phyloP scores from a whole-genome alignment of 441 rosid species.

The Erysimum cheiri region DNA sequence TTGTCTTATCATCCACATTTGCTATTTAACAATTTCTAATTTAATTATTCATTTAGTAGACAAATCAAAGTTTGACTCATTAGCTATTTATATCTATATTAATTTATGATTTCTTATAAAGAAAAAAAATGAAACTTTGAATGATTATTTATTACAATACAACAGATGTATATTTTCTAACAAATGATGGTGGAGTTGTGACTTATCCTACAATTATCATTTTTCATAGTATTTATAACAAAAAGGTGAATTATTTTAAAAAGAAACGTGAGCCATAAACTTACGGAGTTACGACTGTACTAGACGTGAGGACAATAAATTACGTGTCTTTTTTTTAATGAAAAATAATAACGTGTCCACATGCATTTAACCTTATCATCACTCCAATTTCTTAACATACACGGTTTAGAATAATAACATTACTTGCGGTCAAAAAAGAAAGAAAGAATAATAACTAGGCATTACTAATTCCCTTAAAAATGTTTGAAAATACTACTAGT shows the following conservation, averaged over 20 bases:
- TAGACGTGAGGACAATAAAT: constrained; percentile 41
- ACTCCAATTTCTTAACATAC: not conserved
- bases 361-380: constrained; percentile 15
- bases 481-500: too few species aligned
- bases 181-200: not conserved
- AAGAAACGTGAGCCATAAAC: constrained; percentile 30
- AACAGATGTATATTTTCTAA: not conserved
- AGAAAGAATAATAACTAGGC: not conserved
- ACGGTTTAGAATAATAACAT: not conserved
- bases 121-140: constrained; percentile 4
- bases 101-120: constrained; percentile 5
- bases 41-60: not conserved
- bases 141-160: not conserved
- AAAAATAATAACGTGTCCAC: constrained; percentile 17
- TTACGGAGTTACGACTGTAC: constrained; percentile 1
- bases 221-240: not conserved
- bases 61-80: not conserved
- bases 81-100: not conserved
- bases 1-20: constrained; percentile 33
- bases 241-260: not conserved
- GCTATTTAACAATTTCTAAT: not conserved
- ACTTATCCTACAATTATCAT: constrained; percentile 1
- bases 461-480: too few species aligned
- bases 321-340: constrained; percentile 5
- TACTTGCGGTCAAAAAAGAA: too few species aligned